Evolutionary conservation across 2,329 filamentous ascomycete species (phyloP).

Genomic region (Stagonosporopsis vannaccii): DNA sequence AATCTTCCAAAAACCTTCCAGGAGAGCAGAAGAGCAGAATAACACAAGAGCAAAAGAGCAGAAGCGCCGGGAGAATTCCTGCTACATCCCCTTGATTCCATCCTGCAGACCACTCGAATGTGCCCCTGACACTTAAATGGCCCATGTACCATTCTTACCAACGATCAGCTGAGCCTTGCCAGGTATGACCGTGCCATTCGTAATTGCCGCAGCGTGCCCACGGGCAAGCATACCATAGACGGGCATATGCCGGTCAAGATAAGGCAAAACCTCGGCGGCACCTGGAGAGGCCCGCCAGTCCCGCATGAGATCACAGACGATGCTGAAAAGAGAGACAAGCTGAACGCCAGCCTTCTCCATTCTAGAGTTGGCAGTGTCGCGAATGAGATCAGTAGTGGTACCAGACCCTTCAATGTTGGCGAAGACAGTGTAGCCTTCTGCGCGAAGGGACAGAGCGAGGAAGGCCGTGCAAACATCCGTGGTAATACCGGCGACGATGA

Average conservation of each 20-base stretch:
- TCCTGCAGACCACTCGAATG: too few species aligned
- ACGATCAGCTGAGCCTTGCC: constrained; percentile 57
- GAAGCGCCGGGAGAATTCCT: too few species aligned
- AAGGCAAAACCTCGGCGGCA: constrained; percentile 65
- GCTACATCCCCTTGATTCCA: too few species aligned
- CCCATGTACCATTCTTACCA: constrained; percentile 28
- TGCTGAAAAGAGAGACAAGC: constrained; percentile 67
- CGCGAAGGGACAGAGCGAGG: constrained; percentile 73
- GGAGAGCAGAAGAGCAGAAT: too few species aligned
- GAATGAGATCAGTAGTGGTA: constrained; percentile 67
- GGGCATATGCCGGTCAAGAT: constrained; percentile 69
- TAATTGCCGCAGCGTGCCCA: constrained; percentile 66
- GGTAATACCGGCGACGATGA: constrained; percentile 75
- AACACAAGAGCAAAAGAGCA: too few species aligned
- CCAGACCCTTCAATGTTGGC: constrained; percentile 76
- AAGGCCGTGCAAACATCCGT: constrained; percentile 81
- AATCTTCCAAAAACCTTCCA: too few species aligned
- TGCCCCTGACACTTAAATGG: too few species aligned
- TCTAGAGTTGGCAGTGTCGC: constrained; percentile 69
- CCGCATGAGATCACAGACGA: constrained; percentile 73
- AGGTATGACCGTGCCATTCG: constrained; percentile 65
- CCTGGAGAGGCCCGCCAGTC: constrained; percentile 69
- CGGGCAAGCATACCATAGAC: constrained; percentile 70
- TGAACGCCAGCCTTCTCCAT: constrained; percentile 74
- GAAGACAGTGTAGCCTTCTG: constrained; percentile 76